These are phyloP conservation scores for Gossypium laxum DNA, from an alignment of 441 rosid species.

Conservation along the genomic window DNA sequence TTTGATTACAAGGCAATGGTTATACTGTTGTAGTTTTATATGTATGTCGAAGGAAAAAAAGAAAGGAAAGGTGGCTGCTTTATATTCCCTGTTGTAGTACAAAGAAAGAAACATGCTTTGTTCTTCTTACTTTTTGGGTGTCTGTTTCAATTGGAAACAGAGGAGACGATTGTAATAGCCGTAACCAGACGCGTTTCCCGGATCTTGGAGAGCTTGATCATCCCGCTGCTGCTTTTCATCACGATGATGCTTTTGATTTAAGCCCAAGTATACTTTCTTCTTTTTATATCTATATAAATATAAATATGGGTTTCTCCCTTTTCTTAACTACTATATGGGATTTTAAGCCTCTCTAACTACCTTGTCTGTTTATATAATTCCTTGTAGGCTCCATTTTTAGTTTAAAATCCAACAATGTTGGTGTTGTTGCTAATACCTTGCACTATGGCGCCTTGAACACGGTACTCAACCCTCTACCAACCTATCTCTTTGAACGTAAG, in stretches of 20 bases:
- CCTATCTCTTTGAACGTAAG: background rate
- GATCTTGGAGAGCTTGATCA: constrained; percentile 80
- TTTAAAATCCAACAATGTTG: constrained; percentile 46
- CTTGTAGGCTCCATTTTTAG: constrained; percentile 43
- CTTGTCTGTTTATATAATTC: background rate
- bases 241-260: constrained; percentile 57
- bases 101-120: constrained; percentile 6
- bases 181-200: constrained; percentile 37
- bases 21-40: background rate
- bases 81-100: background rate
- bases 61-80: background rate
- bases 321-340: background rate
- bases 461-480: constrained; percentile 33
- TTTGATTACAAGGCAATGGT: constrained; percentile 12
- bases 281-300: background rate
- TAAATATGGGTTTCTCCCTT: background rate
- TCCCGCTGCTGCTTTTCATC: constrained; percentile 42
- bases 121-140: constrained; percentile 1
- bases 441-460: constrained; percentile 53
- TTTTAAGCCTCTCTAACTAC: constrained; percentile 13
- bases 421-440: constrained; percentile 41
- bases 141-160: constrained; percentile 23
- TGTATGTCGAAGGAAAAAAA: background rate
- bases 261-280: constrained; percentile 52
- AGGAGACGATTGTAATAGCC: constrained; percentile 38